These are phyloP conservation scores for Phaeolepiota aurea DNA, from an alignment of 768 basidiomycete species.

Conservation along the genomic window DNA sequence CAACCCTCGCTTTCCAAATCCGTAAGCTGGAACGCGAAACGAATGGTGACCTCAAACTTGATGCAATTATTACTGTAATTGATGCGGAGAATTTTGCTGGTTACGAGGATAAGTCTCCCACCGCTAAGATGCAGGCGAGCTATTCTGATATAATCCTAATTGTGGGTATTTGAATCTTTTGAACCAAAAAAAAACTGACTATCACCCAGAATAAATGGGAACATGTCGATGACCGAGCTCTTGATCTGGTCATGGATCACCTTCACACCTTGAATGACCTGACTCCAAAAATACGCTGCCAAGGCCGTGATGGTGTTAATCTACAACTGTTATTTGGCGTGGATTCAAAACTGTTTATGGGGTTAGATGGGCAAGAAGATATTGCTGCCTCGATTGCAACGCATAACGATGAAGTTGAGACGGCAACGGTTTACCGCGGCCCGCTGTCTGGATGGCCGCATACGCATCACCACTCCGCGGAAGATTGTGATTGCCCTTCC, in stretches of 20 bases:
- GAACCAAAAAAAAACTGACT: too few species aligned
- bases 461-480: conserved; percentile 11
- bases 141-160: conserved; percentile 90
- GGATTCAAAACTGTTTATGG: conserved; percentile 55
- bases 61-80: conserved; percentile 87
- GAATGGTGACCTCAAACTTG: conserved; percentile 65
- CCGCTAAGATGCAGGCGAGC: conserved; percentile 91
- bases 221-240: conserved; percentile 63
- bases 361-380: background rate
- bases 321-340: conserved; percentile 83
- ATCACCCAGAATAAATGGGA: conserved; percentile 95
- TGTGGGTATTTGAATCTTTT: conserved; percentile 48
- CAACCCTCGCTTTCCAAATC: conserved; percentile 91
- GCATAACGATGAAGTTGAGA: conserved; percentile 86
- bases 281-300: conserved; percentile 77
- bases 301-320: conserved; percentile 57
- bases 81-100: conserved; percentile 89
- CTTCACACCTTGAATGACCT: conserved; percentile 83
- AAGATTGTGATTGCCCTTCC: conserved; percentile 8
- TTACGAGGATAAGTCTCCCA: conserved; percentile 88
- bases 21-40: conserved; percentile 81
- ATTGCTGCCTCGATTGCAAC: background rate
- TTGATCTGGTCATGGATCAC: conserved; percentile 82
- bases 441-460: conserved; percentile 11
- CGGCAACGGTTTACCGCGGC: conserved; percentile 53